Evolutionary conservation across 2,329 filamentous ascomycete species (phyloP), one percentile per base, ranked within the genome.

Genomic region (Cadophora gregata): DNA sequence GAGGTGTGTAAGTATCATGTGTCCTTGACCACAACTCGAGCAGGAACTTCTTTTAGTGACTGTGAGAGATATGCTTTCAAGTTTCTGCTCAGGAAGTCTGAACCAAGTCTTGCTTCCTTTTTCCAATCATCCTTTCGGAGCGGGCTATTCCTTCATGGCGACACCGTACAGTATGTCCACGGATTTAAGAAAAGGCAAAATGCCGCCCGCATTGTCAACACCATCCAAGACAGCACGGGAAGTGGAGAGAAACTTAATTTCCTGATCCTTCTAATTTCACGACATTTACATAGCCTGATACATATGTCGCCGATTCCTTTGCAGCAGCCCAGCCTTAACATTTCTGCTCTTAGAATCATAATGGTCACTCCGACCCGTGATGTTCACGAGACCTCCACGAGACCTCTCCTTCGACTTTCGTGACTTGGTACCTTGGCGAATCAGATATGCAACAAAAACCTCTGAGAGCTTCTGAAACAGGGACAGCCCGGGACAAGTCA

Each of bases 371-470:
- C 42, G 4, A 45, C 19, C 42, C 4, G 16, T 36, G 31, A 36
- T 36, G n/a, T 12, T 36, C 31, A 36, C 31, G 42, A 7, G 42
- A 45, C 19, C 3, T 14, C 36, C 36, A 45, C 19, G 16, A 21
- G 3, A 45, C 42, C 16, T 45, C 42, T 33, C 51, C 29, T 8
- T 29, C 24, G 10, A 16, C 1, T 29, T 21, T 36, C 14, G 27
- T 21, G 51, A 56, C n/a, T 33, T 42, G 31, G 21, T 58, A 38
- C 53, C 29, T 58, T 58, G 53, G 31, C 53, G 21, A 36, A 10
- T 38, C 10, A 58, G 53, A 58, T 2, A 25, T 58, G 53, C 31
- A 58, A 58, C 53, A 38, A 38, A 58, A 24, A 14, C 9, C n/a
- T 2, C 42, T 45, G n/a, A n/a, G n/a, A n/a, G 16, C 36, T 45